These are phyloP conservation scores for Wallacemonas sp. DNA, from an alignment of 208 protist genomes.

Conservation along the genomic window DNA sequence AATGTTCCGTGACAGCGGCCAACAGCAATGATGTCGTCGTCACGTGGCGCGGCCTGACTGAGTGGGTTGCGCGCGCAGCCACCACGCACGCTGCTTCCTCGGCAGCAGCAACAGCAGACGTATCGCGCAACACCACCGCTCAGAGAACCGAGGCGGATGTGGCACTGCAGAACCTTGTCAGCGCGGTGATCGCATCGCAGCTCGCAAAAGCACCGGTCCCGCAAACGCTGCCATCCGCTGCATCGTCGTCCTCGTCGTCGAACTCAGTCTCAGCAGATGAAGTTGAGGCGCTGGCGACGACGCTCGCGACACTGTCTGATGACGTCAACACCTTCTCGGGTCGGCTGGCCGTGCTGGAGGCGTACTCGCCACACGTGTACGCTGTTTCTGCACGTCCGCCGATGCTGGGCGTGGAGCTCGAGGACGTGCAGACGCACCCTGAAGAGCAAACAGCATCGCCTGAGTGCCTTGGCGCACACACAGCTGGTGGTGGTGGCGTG, in stretches of 20 bases:
- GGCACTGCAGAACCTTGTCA: no score
- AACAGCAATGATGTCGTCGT: no score
- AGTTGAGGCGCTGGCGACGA: neutral
- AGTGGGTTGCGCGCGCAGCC: no score
- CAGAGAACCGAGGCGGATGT: no score
- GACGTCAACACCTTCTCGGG: constrained; percentile 24
- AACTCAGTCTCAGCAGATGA: neutral
- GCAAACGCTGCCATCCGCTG: no score
- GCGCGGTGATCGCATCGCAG: no score
- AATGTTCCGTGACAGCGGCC: no score
- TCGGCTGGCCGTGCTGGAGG: constrained; percentile 59
- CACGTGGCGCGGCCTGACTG: no score
- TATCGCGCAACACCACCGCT: no score
- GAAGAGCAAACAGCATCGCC: neutral
- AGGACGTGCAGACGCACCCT: constrained; percentile 27
- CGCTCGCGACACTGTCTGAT: constrained; percentile 1
- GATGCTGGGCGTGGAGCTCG: constrained; percentile 58
- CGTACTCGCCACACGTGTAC: constrained; percentile 63
- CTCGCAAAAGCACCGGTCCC: no score
- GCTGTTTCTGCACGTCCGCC: constrained; percentile 50
- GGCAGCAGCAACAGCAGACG: no score
- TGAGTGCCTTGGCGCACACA: neutral
- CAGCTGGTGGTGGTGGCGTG: constrained; percentile 25
- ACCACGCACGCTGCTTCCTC: no score
- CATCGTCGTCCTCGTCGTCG: neutral